Evolutionary conservation across 306 rosid genomes (phyloP), one percentile per base, ranked within the genome.

Genomic region (Castanea sativa): DNA sequence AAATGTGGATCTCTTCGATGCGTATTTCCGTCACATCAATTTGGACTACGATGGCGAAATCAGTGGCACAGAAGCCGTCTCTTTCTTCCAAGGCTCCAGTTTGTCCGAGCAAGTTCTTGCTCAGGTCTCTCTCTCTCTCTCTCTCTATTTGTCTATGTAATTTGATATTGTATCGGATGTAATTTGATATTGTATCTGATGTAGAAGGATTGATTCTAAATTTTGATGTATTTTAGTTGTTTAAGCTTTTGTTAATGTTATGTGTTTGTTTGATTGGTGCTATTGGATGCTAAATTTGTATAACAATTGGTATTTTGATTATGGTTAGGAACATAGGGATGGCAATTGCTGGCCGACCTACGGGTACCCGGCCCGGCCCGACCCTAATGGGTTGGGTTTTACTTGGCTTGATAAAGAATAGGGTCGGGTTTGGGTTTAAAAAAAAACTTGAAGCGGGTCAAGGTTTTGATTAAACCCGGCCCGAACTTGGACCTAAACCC

Each of bases 61-160:
- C 78, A 96, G 96, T 80, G 99, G 97, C 49, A 80, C 76, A n/a
- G 99, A 96, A 85, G 98, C 98, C 23, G 99, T 96, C 32, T 74
- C 92, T 45, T 96, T 96, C 90, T 91, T 96, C 91, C 92, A 93
- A 78, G 99, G 93, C 88, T 88, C 99, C n/a, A 96, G 97, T 71
- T 90, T 96, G 80, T 74, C 94, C 56, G 88, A 85, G 82, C 92
- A 85, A 51, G 97, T 96, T 59, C 99, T 96, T 58, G 97, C 96
- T 6, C 94, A 91, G 99, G 99, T 92, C 35, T 3, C 5, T 3
- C 35, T 49, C 76, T 52, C n/a, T 38, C 61, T 79, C 23, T 25
- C 45, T 53, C 75, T 23, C n/a, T 59, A 5, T 86, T 23, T 53
- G 23, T 20, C 5, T 32, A 4, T 59, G 13, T 30, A 3, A 20